Base-by-base conservation (phyloP, 805 yeast species). In the Yueomyces sinensis region DNA sequence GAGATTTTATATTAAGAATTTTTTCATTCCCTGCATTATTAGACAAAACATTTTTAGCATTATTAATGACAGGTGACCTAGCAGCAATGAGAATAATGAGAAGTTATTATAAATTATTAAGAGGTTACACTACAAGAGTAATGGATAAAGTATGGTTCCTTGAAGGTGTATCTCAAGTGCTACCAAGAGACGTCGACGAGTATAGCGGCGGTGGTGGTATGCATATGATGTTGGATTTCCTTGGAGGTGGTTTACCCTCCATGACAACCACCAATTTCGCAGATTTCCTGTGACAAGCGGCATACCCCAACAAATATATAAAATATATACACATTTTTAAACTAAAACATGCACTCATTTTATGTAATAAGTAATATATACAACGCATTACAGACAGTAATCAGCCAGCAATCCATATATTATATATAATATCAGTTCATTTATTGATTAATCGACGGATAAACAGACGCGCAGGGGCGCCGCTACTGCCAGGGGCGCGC, bases 1-100 rank as follows among this genome's bases (percentile, higher is more conserved):
- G 86, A 1, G 95, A 86, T 53, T 87, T 84, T 50, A 82, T 87
- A 19, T 58, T 89, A 24, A 61, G 95, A 32, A 79, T 87, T 13
- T 86, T 89, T 63, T 86, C 95, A 4, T 86, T 87, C 57, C 95
- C 96, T 6, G 97, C 96, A 0, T 58, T 89, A 33, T 62, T 89
- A 44, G 96, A 89, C 52, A 81, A 78, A 52, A 70, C 74, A 16
- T 81, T 89, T 44, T 63, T 87, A 25, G 76, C 82, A 1, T 56
- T 84, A 29, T 65, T 89, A 30, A 81, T 82, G 74, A 71, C 77
- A 9, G 93, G 95, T 32, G 96, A 89, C 56, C 58, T 77, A 24
- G 72, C 78, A 33, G 94, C 96, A 3, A 83, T 83, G 84, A 65
- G 94, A 45, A 83, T 89, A 41, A 82, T 89, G 82, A 66, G 93